phyloP scores from a whole-genome alignment of 306 rosid species.

The Lathyrus oleraceus region DNA sequence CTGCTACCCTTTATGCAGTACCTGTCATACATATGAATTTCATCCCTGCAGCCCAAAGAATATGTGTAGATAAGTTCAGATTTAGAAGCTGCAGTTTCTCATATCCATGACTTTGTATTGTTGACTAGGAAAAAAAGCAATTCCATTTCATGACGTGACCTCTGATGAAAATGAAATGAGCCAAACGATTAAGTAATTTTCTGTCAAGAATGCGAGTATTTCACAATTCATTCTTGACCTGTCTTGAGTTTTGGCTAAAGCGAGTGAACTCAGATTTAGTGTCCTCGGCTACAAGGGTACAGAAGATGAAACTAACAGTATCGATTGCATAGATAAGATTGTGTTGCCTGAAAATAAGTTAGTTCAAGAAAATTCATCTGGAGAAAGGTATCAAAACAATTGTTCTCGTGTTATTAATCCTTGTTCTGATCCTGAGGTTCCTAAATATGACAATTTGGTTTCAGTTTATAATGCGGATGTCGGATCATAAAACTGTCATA shows the following conservation, averaged over 20 bases:
- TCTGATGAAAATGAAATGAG: slow-evolving; percentile 59
- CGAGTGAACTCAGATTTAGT: slow-evolving; percentile 70
- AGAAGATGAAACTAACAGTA: slow-evolving; percentile 69
- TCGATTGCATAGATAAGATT: slow-evolving; percentile 96
- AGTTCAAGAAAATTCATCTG: slow-evolving; percentile 55
- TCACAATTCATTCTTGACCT: slow-evolving; percentile 72
- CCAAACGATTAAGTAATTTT: slow-evolving; percentile 69
- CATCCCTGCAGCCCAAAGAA: slow-evolving; percentile 48
- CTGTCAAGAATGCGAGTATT: slow-evolving; percentile 61
- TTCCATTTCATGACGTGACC: slow-evolving; percentile 57
- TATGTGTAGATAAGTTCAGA: slow-evolving; percentile 51
- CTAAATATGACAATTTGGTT: slow-evolving; percentile 75
- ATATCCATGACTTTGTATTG: slow-evolving; percentile 74
- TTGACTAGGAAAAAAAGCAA: slow-evolving; percentile 72
- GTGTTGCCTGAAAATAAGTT: slow-evolving; percentile 84
- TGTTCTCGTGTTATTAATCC: slow-evolving; percentile 53
- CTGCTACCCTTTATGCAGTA: no score
- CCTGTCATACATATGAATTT: no score
- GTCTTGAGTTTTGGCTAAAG: slow-evolving; percentile 72
- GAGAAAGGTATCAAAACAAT: slow-evolving; percentile 63
- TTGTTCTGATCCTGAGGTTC: slow-evolving; percentile 91
- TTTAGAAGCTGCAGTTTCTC: slow-evolving; percentile 73
- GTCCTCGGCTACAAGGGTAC: slow-evolving; percentile 68
- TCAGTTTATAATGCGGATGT: slow-evolving; percentile 47
- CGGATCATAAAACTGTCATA: slow-evolving; percentile 47